Evolutionary conservation across 345 rosid species (phyloP).

Genomic region (Crucihimalaya himalaica): DNA sequence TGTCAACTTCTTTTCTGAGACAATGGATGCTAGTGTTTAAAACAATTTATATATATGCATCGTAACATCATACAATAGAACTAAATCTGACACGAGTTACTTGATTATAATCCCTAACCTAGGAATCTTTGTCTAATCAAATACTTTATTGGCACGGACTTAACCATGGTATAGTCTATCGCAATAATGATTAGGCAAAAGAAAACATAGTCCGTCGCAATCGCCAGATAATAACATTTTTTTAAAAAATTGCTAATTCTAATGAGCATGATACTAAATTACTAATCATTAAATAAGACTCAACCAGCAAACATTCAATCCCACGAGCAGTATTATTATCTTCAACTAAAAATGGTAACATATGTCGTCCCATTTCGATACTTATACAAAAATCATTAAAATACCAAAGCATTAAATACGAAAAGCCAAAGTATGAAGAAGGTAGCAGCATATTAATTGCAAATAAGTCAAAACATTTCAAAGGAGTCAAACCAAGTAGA

Average conservation of each 20-base stretch:
- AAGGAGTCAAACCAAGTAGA: slow-evolving; percentile 36
- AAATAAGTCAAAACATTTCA: slow-evolving; percentile 14
- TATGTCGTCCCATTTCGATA: neutral
- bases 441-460: slow-evolving; percentile 25
- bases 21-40: neutral
- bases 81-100: neutral
- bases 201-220: neutral
- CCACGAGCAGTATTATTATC: neutral
- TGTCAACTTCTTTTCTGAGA: too few species aligned
- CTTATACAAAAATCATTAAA: neutral
- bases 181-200: too few species aligned
- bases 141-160: neutral
- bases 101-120: neutral
- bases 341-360: neutral
- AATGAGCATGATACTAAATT: neutral
- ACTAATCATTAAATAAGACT: slow-evolving; percentile 3
- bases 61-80: neutral
- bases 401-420: neutral
- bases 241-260: neutral
- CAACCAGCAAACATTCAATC: neutral
- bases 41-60: neutral
- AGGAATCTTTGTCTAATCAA: neutral
- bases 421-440: neutral
- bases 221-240: neutral
- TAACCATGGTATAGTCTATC: neutral